Evolutionary conservation across 2,329 filamentous ascomycete genomes (phyloP).

Genomic region (Lachnellula subtilissima): DNA sequence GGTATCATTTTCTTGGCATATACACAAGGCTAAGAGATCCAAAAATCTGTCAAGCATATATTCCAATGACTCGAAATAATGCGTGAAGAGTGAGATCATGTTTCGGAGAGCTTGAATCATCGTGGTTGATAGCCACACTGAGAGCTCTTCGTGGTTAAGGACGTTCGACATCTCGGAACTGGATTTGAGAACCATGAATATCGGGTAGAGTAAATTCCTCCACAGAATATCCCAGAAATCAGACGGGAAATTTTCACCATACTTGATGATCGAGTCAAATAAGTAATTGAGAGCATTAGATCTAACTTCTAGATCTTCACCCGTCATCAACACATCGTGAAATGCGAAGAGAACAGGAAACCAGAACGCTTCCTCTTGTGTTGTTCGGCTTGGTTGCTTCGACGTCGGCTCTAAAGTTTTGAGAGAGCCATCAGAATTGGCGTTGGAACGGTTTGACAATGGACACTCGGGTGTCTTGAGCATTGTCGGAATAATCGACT

Average conservation of each 20-base stretch:
- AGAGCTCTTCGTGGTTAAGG: constrained; percentile 91
- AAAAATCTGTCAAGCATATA: constrained; percentile 99
- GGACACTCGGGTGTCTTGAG: constrained; percentile 93
- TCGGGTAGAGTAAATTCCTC: constrained; percentile 94
- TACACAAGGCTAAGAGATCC: constrained; percentile 88
- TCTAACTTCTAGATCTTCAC: constrained; percentile 93
- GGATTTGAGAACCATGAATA: constrained; percentile 96
- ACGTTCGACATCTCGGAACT: constrained; percentile 96
- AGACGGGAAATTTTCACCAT: constrained; percentile 84
- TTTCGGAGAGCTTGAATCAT: constrained; percentile 98
- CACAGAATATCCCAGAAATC: constrained; percentile 99
- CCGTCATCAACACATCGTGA: constrained; percentile 98
- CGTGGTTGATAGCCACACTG: constrained; percentile 97
- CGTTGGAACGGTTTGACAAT: constrained; percentile 59
- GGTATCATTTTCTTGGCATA: constrained; percentile 98
- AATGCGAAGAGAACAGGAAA: constrained; percentile 97
- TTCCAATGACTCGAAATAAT: constrained; percentile 93
- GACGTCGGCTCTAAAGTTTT: constrained; percentile 38
- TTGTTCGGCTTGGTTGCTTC: constrained; percentile 68
- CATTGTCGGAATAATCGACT: constrained; percentile 92
- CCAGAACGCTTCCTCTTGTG: constrained; percentile 96
- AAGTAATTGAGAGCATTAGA: constrained; percentile 90
- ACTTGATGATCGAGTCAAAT: constrained; percentile 85
- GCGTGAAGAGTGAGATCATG: constrained; percentile 98
- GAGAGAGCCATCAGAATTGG: constrained; percentile 33